Conservation (phyloP, 2,329 filamentous ascomycete species). For the Tolypocladium capitatum region DNA sequence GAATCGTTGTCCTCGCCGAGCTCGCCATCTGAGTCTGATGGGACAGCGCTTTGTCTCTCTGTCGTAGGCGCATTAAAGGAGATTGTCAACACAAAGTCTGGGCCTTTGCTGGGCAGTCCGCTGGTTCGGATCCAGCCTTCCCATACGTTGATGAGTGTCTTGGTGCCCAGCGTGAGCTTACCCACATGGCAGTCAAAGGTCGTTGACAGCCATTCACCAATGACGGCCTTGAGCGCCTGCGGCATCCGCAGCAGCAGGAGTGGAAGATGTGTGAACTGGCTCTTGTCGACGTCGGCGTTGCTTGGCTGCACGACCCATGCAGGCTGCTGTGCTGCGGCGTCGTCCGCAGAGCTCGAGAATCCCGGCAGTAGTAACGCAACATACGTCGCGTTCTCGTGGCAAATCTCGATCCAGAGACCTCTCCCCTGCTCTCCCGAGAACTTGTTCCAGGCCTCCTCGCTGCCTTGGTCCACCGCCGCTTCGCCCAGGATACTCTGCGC, state of each 20-base stretch:
- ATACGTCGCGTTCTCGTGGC: conserved; percentile 40
- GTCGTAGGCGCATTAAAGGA: conserved; percentile 32
- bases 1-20: conserved; percentile 6
- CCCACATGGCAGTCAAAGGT: conserved; percentile 45
- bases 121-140: conserved; percentile 35
- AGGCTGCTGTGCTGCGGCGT: conserved; percentile 1
- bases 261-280: conserved; percentile 33
- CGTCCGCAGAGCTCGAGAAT: conserved; percentile 6
- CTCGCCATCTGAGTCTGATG: conserved; percentile 5
- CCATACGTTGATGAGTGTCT: conserved; percentile 34
- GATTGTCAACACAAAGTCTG: conserved; percentile 36
- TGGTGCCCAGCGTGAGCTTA: conserved; percentile 34
- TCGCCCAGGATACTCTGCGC: conserved; percentile 18
- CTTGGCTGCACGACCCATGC: conserved; percentile 9
- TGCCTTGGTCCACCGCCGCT: conserved; percentile 7
- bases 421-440: conserved; percentile 12
- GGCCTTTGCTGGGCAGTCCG: conserved; percentile 19
- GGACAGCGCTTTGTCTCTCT: not conserved
- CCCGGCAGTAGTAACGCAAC: conserved; percentile 36
- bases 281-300: conserved; percentile 4
- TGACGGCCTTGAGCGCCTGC: conserved; percentile 31
- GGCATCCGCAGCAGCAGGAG: conserved; percentile 44
- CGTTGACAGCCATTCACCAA: conserved; percentile 37
- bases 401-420: conserved; percentile 32
- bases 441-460: conserved; percentile 5